Conservation (phyloP, 805 yeast genomes). For the Candida michaelii region DNA sequence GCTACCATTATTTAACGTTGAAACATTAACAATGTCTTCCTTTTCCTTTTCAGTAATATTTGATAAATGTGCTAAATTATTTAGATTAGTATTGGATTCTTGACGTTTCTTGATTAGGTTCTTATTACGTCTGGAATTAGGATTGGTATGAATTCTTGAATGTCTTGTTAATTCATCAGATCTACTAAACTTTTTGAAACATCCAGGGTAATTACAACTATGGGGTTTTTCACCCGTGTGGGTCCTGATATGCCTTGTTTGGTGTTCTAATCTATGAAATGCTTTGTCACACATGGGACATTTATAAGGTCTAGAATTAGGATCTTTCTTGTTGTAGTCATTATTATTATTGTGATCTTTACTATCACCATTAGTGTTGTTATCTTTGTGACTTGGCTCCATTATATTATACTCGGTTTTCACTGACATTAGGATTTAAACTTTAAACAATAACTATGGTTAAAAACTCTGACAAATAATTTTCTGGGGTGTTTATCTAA, state of each 20-base stretch:
- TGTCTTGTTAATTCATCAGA: conserved; percentile 77
- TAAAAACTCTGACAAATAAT: not conserved
- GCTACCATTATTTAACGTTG: not conserved
- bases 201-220: conserved; percentile 69
- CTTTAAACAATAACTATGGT: conserved; percentile 3
- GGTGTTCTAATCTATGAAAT: conserved; percentile 74
- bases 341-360: not conserved
- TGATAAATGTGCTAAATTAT: conserved; percentile 3
- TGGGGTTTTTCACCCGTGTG: conserved; percentile 85
- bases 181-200: conserved; percentile 65
- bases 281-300: conserved; percentile 76
- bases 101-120: conserved; percentile 23
- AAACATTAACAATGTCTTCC: not conserved
- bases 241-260: conserved; percentile 74
- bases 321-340: conserved; percentile 21
- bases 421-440: conserved; percentile 2
- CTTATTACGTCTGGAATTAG: conserved; percentile 63
- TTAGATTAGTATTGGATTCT: conserved; percentile 5
- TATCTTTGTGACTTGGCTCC: conserved; percentile 3
- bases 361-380: not conserved
- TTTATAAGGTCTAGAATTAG: conserved; percentile 55
- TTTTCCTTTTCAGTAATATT: conserved; percentile 2
- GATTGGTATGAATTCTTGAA: conserved; percentile 68
- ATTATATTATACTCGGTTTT: conserved; percentile 6
- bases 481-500: not conserved